Evolutionary conservation across 352 stramenopile genomes (phyloP).

Genomic region (Globisporangium camurandrum): DNA sequence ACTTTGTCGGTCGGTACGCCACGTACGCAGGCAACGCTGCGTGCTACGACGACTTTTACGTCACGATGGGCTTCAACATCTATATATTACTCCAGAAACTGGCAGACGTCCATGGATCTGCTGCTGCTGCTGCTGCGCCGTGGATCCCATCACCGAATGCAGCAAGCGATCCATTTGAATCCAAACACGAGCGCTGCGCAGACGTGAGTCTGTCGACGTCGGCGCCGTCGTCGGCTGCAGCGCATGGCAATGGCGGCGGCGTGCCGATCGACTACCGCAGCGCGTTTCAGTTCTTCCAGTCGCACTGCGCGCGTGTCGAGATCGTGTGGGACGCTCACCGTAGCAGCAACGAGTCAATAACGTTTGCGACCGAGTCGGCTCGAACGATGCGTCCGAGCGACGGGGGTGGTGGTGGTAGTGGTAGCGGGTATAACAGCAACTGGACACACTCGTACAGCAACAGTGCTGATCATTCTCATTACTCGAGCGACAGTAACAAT

Average conservation of each 20-base stretch:
- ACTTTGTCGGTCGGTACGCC: conserved; percentile 32
- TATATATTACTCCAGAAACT: conserved; percentile 68
- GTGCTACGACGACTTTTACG: conserved; percentile 58
- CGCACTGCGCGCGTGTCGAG: conserved; percentile 56
- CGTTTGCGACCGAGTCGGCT: no score
- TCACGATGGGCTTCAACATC: conserved; percentile 75
- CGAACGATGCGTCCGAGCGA: no score
- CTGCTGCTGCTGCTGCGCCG: conserved; percentile 22
- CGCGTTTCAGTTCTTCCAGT: conserved; percentile 59
- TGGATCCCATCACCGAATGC: no score
- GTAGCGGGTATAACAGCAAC: no score
- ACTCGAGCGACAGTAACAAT: no score
- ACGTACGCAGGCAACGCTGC: conserved; percentile 46
- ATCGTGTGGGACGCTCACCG: conserved; percentile 45
- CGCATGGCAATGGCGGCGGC: conserved; percentile 3
- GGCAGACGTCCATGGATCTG: conserved; percentile 31
- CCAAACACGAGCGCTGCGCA: not conserved
- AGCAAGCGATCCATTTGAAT: no score
- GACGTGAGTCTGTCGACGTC: no score
- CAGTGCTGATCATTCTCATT: no score
- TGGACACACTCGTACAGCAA: no score
- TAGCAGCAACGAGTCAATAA: not conserved
- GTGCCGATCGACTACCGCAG: conserved; percentile 26
- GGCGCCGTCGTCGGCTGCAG: conserved; percentile 1
- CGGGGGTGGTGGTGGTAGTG: no score